Evolutionary conservation across 768 basidiomycete species (phyloP), one percentile per base, ranked within the genome.

Genomic region (Dictyophora rubrovolvata): DNA sequence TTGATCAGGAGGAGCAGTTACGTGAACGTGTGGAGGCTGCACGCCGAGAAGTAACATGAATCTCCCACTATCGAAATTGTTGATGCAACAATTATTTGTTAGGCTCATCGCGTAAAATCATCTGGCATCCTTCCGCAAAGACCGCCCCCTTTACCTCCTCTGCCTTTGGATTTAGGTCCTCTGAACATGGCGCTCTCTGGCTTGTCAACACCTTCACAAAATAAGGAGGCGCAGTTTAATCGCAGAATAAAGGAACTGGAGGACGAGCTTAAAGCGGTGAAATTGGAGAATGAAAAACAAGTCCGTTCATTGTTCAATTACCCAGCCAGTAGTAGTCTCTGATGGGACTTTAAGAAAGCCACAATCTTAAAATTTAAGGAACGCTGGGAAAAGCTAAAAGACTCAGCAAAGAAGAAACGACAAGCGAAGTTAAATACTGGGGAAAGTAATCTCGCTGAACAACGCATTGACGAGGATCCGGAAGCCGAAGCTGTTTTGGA

Each of bases 341-440:
- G 54, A 65, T 53, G 60, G 12, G 2, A 47, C 18, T 42, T 65
- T 60, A 71, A 92, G 90, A 88, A 86, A 83, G 75, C 81, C 11
- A 87, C 89, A 80, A 89, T 91, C 63, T 75, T 77, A 20, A 86
- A 87, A 65, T 92, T 88, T 71, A 81, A 86, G 23, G 90, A 92
- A 71, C 79, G 88, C 46, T 93, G 90, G 90, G 87, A 89, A 68
- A 91, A 89, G 69, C 74, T 93, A 59, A 93, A 93, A 68, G 91
- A 93, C 66, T 87, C 86, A 23, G 86, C 89, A 8, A 89, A 85
- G 70, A 82, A 86, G 61, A 91, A 92, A 73, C 88, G 90, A 69
- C 86, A 88, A 66, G 84, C 84, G 54, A 80, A 79, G 64, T 76
- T 73, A 14, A 83, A 82, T 55, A 79, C 76, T 1, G 79, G 78